Percentiles rank a stretch among this genome's conserved stretches.
phyloP scores from a whole-genome alignment of 2,329 filamentous ascomycete species.

The Pseudopithomyces maydicus region DNA sequence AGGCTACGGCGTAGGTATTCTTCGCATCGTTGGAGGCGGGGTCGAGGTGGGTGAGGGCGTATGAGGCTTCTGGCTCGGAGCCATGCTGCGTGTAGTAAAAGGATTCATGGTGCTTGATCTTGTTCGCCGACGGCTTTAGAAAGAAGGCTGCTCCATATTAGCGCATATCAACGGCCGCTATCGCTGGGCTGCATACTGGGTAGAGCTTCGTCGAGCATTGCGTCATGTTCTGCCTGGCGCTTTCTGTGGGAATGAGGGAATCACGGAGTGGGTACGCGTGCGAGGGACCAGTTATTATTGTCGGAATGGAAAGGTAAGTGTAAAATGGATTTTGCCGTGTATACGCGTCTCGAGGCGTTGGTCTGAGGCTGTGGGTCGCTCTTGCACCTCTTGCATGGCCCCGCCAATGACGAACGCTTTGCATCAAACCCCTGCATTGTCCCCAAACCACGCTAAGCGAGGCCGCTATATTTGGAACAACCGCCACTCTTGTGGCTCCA shows the following conservation, averaged over 20 bases:
- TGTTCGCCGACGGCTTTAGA: conserved; percentile 58
- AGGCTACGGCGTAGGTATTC: conserved; percentile 84
- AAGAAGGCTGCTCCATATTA: conserved; percentile 59
- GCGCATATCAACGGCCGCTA: conserved; percentile 20
- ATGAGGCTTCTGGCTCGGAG: conserved; percentile 78
- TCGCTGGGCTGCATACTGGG: conserved; percentile 64
- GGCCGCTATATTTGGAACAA: conserved; percentile 7
- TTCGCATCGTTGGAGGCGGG: conserved; percentile 70
- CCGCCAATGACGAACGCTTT: conserved; percentile 7
- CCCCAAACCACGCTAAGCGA: neutral
- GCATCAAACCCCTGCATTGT: neutral
- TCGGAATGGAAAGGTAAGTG: neutral
- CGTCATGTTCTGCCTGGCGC: conserved; percentile 9
- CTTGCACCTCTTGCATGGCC: neutral
- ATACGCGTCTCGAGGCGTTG: conserved; percentile 10
- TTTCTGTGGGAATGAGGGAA: neutral
- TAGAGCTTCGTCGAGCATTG: conserved; percentile 88
- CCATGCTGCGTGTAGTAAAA: conserved; percentile 71
- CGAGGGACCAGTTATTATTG: neutral
- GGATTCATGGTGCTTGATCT: conserved; percentile 57
- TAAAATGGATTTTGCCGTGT: neutral
- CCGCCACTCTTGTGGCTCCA: neutral
- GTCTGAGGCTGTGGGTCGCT: conserved; percentile 7
- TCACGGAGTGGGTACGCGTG: neutral
- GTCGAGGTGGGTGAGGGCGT: conserved; percentile 78